A percentile compares a stretch with the other conserved stretches of the same genome.
These are phyloP conservation scores for Nakazawaea populi DNA, from an alignment of 805 yeast genomes.

Conservation along the genomic window DNA sequence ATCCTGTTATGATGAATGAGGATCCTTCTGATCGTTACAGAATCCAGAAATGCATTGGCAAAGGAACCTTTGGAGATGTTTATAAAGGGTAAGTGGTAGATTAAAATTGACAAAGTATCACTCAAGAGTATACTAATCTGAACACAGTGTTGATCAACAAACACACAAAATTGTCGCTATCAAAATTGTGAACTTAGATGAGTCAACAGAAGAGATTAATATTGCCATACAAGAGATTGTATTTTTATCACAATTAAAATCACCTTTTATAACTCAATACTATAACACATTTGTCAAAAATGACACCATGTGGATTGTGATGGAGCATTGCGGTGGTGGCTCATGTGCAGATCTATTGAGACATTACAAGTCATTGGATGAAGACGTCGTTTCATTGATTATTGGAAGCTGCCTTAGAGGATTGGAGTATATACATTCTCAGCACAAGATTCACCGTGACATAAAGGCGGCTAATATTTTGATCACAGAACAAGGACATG, in stretches of 20 bases:
- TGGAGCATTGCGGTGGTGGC: conserved; percentile 97
- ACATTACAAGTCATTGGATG: conserved; percentile 47
- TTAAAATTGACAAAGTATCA: neutral
- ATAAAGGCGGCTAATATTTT: conserved; percentile 86
- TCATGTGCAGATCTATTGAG: conserved; percentile 75
- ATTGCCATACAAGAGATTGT: conserved; percentile 72
- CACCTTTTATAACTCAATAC: conserved; percentile 64
- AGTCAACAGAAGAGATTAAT: conserved; percentile 68
- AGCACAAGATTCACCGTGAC: conserved; percentile 81
- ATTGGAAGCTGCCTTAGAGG: conserved; percentile 64
- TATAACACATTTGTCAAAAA: conserved; percentile 59
- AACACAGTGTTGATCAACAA: conserved; percentile 13
- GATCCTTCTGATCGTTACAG: conserved; percentile 16
- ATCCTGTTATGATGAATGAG: conserved; percentile 4
- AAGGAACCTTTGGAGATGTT: conserved; percentile 86
- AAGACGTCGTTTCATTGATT: conserved; percentile 56
- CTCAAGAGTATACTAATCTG: neutral
- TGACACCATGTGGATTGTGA: conserved; percentile 75
- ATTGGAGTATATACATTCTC: conserved; percentile 67
- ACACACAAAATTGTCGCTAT: conserved; percentile 56
- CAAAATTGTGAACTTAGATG: conserved; percentile 81
- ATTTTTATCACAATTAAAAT: conserved; percentile 59
- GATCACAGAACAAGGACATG: conserved; percentile 58
- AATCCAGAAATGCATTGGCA: conserved; percentile 59
- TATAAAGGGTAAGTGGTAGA: conserved; percentile 43